A percentile compares a stretch with the other conserved stretches of the same genome.
These are phyloP conservation scores for Xylariomycetidae sp. DNA, from an alignment of 2,329 filamentous ascomycete genomes.

Conservation along the genomic window DNA sequence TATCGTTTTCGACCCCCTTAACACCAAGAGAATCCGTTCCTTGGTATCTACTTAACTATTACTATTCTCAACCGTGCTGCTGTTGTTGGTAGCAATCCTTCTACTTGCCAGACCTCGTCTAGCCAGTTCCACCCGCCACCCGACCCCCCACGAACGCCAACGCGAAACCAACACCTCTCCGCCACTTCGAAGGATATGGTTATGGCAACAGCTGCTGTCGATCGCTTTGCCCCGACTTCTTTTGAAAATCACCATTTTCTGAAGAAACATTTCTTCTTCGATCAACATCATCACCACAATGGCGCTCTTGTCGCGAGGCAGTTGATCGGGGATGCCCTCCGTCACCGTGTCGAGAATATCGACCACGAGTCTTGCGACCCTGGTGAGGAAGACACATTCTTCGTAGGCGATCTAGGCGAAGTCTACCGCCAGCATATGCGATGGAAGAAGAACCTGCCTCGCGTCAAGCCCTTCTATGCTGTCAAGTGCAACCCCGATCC, in stretches of 20 bases:
- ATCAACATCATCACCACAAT: constrained; percentile 36
- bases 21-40: no score
- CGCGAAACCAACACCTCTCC: no score
- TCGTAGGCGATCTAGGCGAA: constrained; percentile 95
- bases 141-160: no score
- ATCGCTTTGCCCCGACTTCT: constrained; percentile 48
- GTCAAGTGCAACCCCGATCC: constrained; percentile 99
- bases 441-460: constrained; percentile 91
- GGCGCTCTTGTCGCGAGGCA: constrained; percentile 60
- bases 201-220: constrained; percentile 59
- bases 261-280: constrained; percentile 32
- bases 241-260: constrained; percentile 40
- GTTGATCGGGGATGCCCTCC: constrained; percentile 81
- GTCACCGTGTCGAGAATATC: constrained; percentile 76
- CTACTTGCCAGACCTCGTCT: no score
- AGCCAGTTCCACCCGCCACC: no score
- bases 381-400: constrained; percentile 96
- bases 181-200: constrained; percentile 52
- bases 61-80: no score
- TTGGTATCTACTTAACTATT: no score
- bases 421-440: constrained; percentile 97
- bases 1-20: constrained; percentile 97
- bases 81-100: no score
- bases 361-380: constrained; percentile 84
- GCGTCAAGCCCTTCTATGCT: constrained; percentile 97